Conservation (phyloP, 495 filamentous ascomycete species). For the Patellaria atrata region DNA sequence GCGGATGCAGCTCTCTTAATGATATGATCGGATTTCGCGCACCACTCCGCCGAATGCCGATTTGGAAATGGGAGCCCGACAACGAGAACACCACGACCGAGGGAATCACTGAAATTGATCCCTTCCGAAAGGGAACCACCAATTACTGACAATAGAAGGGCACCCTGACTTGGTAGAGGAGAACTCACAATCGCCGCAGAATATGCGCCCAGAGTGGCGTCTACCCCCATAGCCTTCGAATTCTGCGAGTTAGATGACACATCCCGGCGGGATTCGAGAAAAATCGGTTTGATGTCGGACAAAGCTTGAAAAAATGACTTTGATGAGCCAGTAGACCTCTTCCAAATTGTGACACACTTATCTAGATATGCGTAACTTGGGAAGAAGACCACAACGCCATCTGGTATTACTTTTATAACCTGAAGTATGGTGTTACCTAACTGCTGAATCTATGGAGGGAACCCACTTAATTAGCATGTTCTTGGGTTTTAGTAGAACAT, state of each 20-base stretch:
- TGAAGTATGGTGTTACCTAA: constrained; percentile 60
- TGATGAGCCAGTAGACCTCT: constrained; percentile 22
- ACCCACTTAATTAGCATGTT: background rate
- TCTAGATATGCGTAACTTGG: constrained; percentile 85
- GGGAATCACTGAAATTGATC: constrained; percentile 90
- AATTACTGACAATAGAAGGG: constrained; percentile 80
- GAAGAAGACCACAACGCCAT: constrained; percentile 93
- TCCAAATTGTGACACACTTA: constrained; percentile 56
- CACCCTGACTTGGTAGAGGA: constrained; percentile 40
- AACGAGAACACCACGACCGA: constrained; percentile 79
- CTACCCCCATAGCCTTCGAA: constrained; percentile 38
- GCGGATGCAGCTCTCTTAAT: constrained; percentile 45
- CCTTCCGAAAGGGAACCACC: constrained; percentile 92
- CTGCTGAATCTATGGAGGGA: constrained; percentile 54
- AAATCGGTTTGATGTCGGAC: constrained; percentile 22
- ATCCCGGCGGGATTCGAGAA: constrained; percentile 21
- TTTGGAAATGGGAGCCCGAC: constrained; percentile 92
- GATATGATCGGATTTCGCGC: constrained; percentile 76
- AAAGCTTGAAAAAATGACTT: constrained; percentile 15
- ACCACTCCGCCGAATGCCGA: constrained; percentile 77
- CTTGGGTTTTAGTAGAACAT: background rate
- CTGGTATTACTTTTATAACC: constrained; percentile 59
- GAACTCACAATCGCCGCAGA: constrained; percentile 44
- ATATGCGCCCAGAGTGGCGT: constrained; percentile 60
- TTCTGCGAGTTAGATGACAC: constrained; percentile 1